A percentile compares a stretch with the other conserved stretches of the same genome.
These are phyloP conservation scores for Colletotrichum sublineola DNA, from an alignment of 2,329 filamentous ascomycete genomes.

Conservation along the genomic window DNA sequence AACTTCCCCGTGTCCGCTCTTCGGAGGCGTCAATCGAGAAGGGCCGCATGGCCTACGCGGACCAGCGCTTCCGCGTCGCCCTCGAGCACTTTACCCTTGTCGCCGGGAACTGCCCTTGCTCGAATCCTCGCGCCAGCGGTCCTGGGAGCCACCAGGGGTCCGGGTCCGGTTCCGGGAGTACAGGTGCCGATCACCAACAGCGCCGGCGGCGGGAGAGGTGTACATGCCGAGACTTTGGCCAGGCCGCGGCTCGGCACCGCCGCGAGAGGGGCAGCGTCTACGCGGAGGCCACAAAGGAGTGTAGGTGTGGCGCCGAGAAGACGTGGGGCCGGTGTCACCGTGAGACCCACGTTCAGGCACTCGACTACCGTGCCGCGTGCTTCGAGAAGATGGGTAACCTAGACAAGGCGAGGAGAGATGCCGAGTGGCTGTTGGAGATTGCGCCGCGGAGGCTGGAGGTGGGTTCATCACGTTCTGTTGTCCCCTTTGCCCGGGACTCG, in stretches of 20 bases:
- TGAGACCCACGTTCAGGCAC: slow-evolving; percentile 54
- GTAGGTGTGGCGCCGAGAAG: slow-evolving; percentile 53
- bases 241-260: slow-evolving; percentile 48
- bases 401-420: slow-evolving; percentile 55
- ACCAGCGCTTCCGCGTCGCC: slow-evolving; percentile 52
- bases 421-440: slow-evolving; percentile 59
- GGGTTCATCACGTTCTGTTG: slow-evolving; percentile 27
- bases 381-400: slow-evolving; percentile 56
- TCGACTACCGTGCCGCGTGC: slow-evolving; percentile 56
- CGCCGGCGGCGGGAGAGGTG: slow-evolving; percentile 53
- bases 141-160: neutral
- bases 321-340: slow-evolving; percentile 57
- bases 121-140: slow-evolving; percentile 6
- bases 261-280: slow-evolving; percentile 54
- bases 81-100: slow-evolving; percentile 53
- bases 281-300: slow-evolving; percentile 57
- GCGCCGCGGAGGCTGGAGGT: slow-evolving; percentile 57
- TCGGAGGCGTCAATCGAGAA: slow-evolving; percentile 50
- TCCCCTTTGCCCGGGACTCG: neutral
- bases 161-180: slow-evolving; percentile 34
- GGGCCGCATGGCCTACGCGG: slow-evolving; percentile 52
- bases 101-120: slow-evolving; percentile 39
- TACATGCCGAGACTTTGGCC: slow-evolving; percentile 54
- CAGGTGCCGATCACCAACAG: slow-evolving; percentile 47
- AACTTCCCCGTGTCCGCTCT: slow-evolving; percentile 36